Percentiles rank a stretch among this genome's conserved stretches.
These are phyloP conservation scores for Lophium mytilinum DNA, from an alignment of 495 filamentous ascomycete species.

Conservation along the genomic window DNA sequence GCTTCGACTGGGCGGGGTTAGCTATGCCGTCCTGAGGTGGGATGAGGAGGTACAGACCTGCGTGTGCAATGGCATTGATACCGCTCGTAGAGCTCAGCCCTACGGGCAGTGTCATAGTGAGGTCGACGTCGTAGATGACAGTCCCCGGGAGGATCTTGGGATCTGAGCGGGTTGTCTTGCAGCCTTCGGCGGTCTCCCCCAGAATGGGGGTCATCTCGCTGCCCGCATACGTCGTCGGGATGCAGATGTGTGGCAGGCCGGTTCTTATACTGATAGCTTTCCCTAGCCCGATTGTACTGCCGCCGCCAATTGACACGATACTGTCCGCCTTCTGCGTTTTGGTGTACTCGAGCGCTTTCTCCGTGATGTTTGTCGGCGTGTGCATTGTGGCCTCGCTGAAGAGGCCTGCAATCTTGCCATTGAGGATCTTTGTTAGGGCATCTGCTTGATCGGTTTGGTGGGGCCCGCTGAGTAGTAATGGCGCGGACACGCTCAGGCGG, in stretches of 20 bases:
- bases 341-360: constrained; percentile 49
- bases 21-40: neutral
- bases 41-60: constrained; percentile 35
- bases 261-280: constrained; percentile 61
- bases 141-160: constrained; percentile 57
- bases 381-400: constrained; percentile 62
- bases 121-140: constrained; percentile 62
- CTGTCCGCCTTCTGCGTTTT: constrained; percentile 43
- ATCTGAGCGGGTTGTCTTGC: constrained; percentile 58
- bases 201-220: constrained; percentile 64
- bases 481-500: constrained; percentile 46
- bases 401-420: constrained; percentile 46
- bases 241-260: constrained; percentile 55
- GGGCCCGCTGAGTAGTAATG: constrained; percentile 52
- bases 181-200: constrained; percentile 55
- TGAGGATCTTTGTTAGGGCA: constrained; percentile 41
- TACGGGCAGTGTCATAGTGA: constrained; percentile 57
- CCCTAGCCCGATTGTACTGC: constrained; percentile 57
- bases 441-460: constrained; percentile 48
- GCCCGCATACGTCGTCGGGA: constrained; percentile 62
- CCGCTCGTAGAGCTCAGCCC: constrained; percentile 55
- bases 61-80: constrained; percentile 64
- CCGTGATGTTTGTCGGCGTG: constrained; percentile 55
- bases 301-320: constrained; percentile 38
- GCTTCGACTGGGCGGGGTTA: constrained; percentile 47